A percentile compares a stretch with the other conserved stretches of the same genome.
Evolutionary conservation across 2,329 filamentous ascomycete species (phyloP).

Genomic region (Calonectria pteridis): DNA sequence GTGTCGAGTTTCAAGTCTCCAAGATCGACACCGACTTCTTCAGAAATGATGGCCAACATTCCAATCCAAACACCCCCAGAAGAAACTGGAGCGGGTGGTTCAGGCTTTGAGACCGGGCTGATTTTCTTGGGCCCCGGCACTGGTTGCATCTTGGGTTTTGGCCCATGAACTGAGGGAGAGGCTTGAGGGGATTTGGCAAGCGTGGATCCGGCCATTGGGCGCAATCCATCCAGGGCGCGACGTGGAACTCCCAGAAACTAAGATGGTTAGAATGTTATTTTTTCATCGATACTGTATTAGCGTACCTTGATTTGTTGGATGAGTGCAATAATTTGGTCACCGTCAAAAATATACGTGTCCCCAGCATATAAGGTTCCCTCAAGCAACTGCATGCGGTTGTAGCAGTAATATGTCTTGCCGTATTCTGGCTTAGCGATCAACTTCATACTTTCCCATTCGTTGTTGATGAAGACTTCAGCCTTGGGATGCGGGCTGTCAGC

Average conservation of each 20-base stretch:
- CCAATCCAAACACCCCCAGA: slow-evolving; percentile 23
- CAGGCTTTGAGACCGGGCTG: neutral
- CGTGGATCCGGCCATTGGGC: neutral
- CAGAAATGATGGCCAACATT: slow-evolving; percentile 59
- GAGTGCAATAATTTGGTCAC: slow-evolving; percentile 62
- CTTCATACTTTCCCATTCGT: slow-evolving; percentile 68
- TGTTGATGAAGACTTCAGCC: slow-evolving; percentile 71
- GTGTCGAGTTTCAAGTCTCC: slow-evolving; percentile 69
- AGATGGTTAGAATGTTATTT: neutral
- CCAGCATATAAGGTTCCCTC: slow-evolving; percentile 55
- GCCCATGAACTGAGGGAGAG: neutral
- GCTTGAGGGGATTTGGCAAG: neutral
- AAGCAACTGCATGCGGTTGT: slow-evolving; percentile 69
- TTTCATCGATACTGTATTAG: neutral
- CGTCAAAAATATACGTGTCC: slow-evolving; percentile 69
- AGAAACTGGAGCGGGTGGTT: neutral
- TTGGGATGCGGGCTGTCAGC: slow-evolving; percentile 60
- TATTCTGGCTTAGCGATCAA: slow-evolving; percentile 49
- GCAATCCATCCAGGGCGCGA: slow-evolving; percentile 30
- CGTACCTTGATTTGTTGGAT: slow-evolving; percentile 65
- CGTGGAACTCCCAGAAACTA: slow-evolving; percentile 31
- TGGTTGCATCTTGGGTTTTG: neutral
- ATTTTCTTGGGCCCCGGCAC: slow-evolving; percentile 44
- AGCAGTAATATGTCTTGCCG: slow-evolving; percentile 64
- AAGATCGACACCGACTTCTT: slow-evolving; percentile 78